phyloP scores from a whole-genome alignment of 192 early-diverging fungal genomes.

The Umbelopsis sp. region DNA sequence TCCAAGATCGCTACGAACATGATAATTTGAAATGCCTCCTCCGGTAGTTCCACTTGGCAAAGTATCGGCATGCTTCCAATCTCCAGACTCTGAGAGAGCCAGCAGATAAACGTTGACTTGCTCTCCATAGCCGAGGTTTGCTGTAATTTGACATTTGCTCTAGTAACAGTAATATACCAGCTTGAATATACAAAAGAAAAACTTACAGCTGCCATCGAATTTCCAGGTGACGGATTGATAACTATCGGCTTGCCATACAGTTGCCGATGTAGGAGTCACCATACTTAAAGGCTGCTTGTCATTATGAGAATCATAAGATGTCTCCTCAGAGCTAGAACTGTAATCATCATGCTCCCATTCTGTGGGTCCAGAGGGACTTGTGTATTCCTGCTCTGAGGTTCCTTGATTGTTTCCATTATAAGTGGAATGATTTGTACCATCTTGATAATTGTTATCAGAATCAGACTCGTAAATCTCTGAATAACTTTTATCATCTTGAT shows the following conservation, averaged over 20 bases:
- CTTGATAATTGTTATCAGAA: no score
- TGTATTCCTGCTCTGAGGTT: no score
- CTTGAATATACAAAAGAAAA: background rate
- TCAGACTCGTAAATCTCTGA: no score
- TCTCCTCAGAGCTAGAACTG: no score
- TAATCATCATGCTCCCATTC: no score
- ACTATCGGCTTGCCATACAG: constrained; percentile 9
- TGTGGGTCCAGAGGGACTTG: no score
- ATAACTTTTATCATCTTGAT: background rate
- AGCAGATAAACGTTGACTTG: background rate
- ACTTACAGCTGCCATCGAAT: constrained; percentile 15
- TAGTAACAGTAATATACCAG: no score
- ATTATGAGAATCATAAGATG: no score
- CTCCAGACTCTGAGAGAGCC: background rate
- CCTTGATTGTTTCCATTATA: no score
- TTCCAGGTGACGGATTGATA: constrained; percentile 13
- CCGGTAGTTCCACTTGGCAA: constrained; percentile 3
- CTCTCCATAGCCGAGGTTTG: constrained; percentile 6
- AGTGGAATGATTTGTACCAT: no score
- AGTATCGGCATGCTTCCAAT: background rate
- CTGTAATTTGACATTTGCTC: no score
- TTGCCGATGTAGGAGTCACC: background rate
- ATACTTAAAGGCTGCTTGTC: no score
- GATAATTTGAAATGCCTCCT: constrained; percentile 1
- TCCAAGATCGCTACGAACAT: constrained; percentile 4